These are phyloP conservation scores for Yamagishiella unicocca DNA, from an alignment of 139 green algal species.

Conservation along the genomic window DNA sequence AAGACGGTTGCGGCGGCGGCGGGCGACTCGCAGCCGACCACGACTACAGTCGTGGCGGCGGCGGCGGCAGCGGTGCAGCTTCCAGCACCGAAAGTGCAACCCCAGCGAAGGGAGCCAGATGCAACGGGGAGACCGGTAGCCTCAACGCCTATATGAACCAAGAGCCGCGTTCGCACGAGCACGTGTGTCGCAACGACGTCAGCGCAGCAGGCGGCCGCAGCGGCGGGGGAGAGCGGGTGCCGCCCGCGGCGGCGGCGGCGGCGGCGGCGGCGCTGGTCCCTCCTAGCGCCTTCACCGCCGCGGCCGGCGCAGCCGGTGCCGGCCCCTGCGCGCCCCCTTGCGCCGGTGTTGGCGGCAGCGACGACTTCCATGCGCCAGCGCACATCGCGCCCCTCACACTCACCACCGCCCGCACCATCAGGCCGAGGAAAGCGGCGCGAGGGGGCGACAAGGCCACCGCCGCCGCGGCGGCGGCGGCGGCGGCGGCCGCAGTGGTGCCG, in stretches of 20 bases:
- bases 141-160: too few relatives aligned
- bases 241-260: not conserved
- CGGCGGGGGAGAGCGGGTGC: not conserved
- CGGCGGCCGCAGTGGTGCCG: not conserved
- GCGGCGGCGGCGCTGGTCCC: not conserved
- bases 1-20: too few relatives aligned
- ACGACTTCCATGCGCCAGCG: constrained; percentile 40
- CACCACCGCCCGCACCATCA: constrained; percentile 35
- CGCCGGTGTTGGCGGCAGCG: not conserved
- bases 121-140: too few relatives aligned
- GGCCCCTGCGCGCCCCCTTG: too few relatives aligned
- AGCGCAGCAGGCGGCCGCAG: not conserved
- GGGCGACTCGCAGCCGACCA: too few relatives aligned
- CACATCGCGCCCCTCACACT: constrained; percentile 35
- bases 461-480: not conserved
- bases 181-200: not conserved
- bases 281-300: too few relatives aligned
- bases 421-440: not conserved
- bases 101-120: too few relatives aligned
- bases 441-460: not conserved
- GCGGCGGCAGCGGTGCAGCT: not conserved
- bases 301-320: too few relatives aligned
- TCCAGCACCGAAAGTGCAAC: too few relatives aligned
- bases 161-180: too few relatives aligned
- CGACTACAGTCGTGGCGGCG: too few relatives aligned